Evolutionary conservation across 257 asterid species (phyloP).

Genomic region (Nicotiana noctiflora): DNA sequence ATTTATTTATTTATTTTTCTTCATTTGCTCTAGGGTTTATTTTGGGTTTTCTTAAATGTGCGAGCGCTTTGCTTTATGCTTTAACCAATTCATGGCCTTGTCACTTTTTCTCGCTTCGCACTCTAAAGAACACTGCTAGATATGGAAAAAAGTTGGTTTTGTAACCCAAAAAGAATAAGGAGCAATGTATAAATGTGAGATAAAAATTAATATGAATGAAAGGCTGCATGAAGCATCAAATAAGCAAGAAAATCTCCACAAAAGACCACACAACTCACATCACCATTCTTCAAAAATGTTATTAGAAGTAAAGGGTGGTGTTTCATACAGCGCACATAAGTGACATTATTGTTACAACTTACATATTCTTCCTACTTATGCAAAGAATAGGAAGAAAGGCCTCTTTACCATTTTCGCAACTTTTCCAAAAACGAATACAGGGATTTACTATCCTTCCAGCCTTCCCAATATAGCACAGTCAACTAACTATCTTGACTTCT

Average conservation of each 20-base stretch:
- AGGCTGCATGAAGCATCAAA: neutral
- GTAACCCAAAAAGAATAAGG: neutral
- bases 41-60: too few relatives aligned
- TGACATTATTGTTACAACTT: neutral
- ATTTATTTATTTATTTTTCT: too few relatives aligned
- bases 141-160: neutral
- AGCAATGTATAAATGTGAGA: neutral
- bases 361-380: neutral
- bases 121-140: neutral
- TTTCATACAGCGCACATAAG: neutral
- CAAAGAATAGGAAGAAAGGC: neutral
- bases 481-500: neutral
- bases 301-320: neutral
- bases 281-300: neutral
- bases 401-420: neutral
- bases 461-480: neutral
- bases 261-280: neutral
- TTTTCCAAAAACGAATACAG: neutral
- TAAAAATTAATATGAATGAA: neutral
- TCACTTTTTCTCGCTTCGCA: too few relatives aligned
- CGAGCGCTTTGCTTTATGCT: too few relatives aligned
- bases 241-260: neutral
- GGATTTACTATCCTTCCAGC: neutral
- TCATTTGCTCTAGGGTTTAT: too few relatives aligned
- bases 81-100: too few relatives aligned